Evolutionary conservation across 129 eudicot genomes (phyloP), one percentile per base, ranked within the genome.

Genomic region (Artemisia tridentata): DNA sequence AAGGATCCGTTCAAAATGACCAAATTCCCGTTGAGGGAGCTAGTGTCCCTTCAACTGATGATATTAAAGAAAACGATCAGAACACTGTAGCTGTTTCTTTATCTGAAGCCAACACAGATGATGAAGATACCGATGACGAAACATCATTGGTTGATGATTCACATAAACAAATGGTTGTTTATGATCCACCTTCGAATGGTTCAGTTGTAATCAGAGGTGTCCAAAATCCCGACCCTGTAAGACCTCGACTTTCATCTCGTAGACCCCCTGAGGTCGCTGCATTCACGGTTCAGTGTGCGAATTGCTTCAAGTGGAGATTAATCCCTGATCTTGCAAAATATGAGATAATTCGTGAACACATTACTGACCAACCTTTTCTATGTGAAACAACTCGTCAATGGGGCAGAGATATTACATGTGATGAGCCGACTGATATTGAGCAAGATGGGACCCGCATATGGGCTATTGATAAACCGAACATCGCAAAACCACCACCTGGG

Each of bases 381-480:
- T 93, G 97, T 69, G 89, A 90, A 72, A 71, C 87, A 19, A 96
- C 92, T 71, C 86, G 86, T 38, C 87, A 90, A 73, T 93, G 99
- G 99, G 78, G 85, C 31, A 88, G 97, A 9, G 84, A 79, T 6
- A 68, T 90, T 31, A 80, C 92, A 9, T 93, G 99, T 77, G 91
- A 90, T 31, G 97, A 87, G 61, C 85, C 84, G 7, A 78, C 92
- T 55, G 99, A 93, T 69, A 79, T 93, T 43, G 72, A 57, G 52
- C 99, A 90, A 80, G 99, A 93, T 75, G 93, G 91, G n/a, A 80
- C 91, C 69, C 75, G 97, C 46, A 78, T 90, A 5, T 93, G 99
- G 97, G 99, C 99, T 0, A 93, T 93, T 68, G 99, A 93, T 71
- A 93, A 86, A 75, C 99, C 99, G 38, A 82, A 79, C 60, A 93